A percentile compares a stretch with the other conserved stretches of the same genome.
These are phyloP conservation scores for Phytophthora europaea DNA, from an alignment of 352 stramenopile genomes.

Conservation along the genomic window DNA sequence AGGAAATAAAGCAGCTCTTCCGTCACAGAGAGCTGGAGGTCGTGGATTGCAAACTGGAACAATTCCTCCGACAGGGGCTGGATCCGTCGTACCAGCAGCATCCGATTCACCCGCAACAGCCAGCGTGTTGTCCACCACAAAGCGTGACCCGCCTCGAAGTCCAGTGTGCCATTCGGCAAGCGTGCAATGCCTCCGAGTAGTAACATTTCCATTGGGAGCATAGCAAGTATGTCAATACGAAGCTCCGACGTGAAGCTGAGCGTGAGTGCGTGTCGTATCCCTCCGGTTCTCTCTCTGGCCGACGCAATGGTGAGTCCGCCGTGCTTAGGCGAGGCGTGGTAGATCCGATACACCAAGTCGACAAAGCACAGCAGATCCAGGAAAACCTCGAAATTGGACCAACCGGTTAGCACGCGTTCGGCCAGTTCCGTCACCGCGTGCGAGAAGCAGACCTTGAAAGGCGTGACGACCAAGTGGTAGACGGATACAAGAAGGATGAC, in stretches of 20 bases:
- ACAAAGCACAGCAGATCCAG: slow-evolving; percentile 52
- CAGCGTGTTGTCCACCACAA: slow-evolving; percentile 48
- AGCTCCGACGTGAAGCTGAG: slow-evolving; percentile 37
- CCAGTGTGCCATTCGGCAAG: not conserved
- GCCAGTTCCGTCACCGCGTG: slow-evolving; percentile 44
- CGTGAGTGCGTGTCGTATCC: not conserved
- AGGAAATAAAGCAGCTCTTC: slow-evolving; percentile 58
- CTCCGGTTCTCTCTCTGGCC: not conserved
- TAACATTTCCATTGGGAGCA: slow-evolving; percentile 58
- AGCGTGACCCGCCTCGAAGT: not conserved
- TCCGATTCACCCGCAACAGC: slow-evolving; percentile 61
- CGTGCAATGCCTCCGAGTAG: slow-evolving; percentile 6
- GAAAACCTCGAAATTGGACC: slow-evolving; percentile 55
- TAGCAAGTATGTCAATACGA: slow-evolving; percentile 42
- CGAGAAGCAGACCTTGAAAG: slow-evolving; percentile 64
- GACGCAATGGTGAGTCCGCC: not conserved
- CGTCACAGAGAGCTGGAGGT: slow-evolving; percentile 51
- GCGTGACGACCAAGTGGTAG: slow-evolving; percentile 47
- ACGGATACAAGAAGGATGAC: slow-evolving; percentile 47
- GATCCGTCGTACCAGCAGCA: slow-evolving; percentile 51
- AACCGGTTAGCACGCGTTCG: slow-evolving; percentile 28
- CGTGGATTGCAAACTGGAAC: slow-evolving; percentile 67
- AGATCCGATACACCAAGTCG: slow-evolving; percentile 42
- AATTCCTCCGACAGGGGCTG: slow-evolving; percentile 50
- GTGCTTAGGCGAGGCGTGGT: not conserved